These are phyloP conservation scores for Thozetella sp. DNA, from an alignment of 495 filamentous ascomycete species.

Conservation along the genomic window DNA sequence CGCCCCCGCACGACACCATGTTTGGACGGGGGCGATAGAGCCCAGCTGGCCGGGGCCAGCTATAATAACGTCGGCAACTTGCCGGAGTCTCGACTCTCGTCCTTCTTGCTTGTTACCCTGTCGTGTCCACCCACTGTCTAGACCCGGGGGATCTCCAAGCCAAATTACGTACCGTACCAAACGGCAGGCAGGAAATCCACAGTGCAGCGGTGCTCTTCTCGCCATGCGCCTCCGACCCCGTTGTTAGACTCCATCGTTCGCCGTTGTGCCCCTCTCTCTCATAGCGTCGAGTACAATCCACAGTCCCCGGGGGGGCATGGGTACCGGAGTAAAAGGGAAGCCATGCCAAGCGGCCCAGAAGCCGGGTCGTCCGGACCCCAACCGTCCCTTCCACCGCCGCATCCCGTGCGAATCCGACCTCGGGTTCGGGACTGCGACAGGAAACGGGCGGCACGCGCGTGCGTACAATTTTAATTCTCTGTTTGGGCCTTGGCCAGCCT, in stretches of 20 bases:
- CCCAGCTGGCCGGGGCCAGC: neutral
- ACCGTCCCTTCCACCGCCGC: neutral
- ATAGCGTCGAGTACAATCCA: too few species aligned
- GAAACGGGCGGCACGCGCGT: slow-evolving; percentile 1
- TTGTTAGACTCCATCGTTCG: too few species aligned
- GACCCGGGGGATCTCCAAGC: too few species aligned
- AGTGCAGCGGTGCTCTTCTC: too few species aligned
- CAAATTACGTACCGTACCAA: too few species aligned
- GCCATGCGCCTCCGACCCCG: too few species aligned
- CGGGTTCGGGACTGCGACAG: slow-evolving; percentile 4
- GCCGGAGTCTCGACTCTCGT: too few species aligned
- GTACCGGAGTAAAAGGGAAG: neutral
- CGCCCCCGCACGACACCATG: neutral
- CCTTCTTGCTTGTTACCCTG: too few species aligned
- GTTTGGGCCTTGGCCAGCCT: neutral
- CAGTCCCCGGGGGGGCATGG: too few species aligned
- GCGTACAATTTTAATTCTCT: neutral
- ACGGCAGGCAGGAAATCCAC: too few species aligned
- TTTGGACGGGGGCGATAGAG: neutral
- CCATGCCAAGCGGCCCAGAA: neutral
- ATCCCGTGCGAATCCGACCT: slow-evolving; percentile 3
- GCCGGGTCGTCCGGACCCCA: neutral
- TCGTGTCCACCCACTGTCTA: too few species aligned
- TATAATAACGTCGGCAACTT: neutral
- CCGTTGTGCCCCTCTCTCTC: too few species aligned